phyloP scores from a whole-genome alignment of 495 filamentous ascomycete species.

The Penicillium bovifimosum region DNA sequence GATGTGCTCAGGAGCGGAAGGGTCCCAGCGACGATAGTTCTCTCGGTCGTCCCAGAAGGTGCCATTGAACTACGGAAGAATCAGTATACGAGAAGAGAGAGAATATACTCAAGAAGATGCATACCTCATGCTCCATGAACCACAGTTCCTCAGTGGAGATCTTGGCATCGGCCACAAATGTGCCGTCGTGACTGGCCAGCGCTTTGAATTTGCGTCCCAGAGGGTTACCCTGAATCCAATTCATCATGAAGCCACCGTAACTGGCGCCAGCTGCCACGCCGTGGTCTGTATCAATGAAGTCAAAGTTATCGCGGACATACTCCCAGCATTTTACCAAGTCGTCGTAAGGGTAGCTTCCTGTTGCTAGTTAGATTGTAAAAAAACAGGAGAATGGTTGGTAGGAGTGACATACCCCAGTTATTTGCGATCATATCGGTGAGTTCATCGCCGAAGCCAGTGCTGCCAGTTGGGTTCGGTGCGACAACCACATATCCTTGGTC shows the following conservation, averaged over 20 bases:
- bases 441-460: conserved; percentile 45
- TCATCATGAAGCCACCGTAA: conserved; percentile 52
- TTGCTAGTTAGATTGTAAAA: not conserved
- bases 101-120: conserved; percentile 4
- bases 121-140: conserved; percentile 36
- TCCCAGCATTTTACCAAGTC: conserved; percentile 49
- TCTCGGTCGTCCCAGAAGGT: conserved; percentile 39
- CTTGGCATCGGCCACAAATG: conserved; percentile 39
- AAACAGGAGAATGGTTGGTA: not conserved
- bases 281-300: conserved; percentile 44
- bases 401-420: conserved; percentile 39
- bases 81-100: conserved; percentile 13
- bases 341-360: conserved; percentile 46
- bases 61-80: conserved; percentile 33
- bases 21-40: conserved; percentile 42
- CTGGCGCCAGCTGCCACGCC: conserved; percentile 47
- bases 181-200: conserved; percentile 44
- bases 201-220: conserved; percentile 50
- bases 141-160: conserved; percentile 47
- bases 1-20: conserved; percentile 32
- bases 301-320: conserved; percentile 43
- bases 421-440: conserved; percentile 43
- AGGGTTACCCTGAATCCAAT: conserved; percentile 52
- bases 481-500: conserved; percentile 55
- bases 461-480: conserved; percentile 49